Base-by-base conservation (phyloP, 2,329 filamentous ascomycete species). In the Coniochaeta sp. region DNA sequence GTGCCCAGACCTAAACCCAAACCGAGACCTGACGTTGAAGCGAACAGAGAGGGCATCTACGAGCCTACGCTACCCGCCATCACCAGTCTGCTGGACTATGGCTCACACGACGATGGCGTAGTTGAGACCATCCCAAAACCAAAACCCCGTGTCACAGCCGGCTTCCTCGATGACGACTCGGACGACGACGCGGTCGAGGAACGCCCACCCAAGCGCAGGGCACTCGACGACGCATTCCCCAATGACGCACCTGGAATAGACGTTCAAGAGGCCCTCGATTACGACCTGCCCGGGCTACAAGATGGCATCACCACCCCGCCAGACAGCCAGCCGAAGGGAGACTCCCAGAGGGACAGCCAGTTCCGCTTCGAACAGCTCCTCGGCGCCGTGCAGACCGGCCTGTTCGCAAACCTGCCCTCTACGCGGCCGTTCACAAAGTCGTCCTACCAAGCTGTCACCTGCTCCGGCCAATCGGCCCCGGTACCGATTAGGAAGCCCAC, bases 391-490 rank as follows among this genome's bases (percentile, higher is more conserved):
- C 19, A 57, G 55, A 44, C 34, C 12, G 26, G 55, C 3, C 26
- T 57, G 36, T 57, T 57, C 17, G 24, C 55, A 19, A 57, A 44
- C 38, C 22, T 57, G 3, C 55, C 38, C 55, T 16, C 34, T 16
- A 42, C 34, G 16, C 34, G 55, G 2, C 55, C 55, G 3, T 56
- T 38, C 28, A 56, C 5, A 4, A 34, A 38, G 2, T 63, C 64
- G 10, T 65, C 67, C 5, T 80, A 79, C 63, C 77, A 74, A 12
- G 72, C 80, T 36, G 78, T 70, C n/a, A 84, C 81, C 19, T 86
- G 84, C 60, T 76, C 79, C 24, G 89, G 89, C 32, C 82, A 78
- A 47, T 76, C 77, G 0, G 72, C 84, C 1, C 77, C 81, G 0
- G 78, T 91, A 52, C 79, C 79, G 52, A 77, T 84, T 66, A 84